A percentile compares a stretch with the other conserved stretches of the same genome.
phyloP scores from a whole-genome alignment of 176 grass and related monocot species.

The Pontederia crassipes region DNA sequence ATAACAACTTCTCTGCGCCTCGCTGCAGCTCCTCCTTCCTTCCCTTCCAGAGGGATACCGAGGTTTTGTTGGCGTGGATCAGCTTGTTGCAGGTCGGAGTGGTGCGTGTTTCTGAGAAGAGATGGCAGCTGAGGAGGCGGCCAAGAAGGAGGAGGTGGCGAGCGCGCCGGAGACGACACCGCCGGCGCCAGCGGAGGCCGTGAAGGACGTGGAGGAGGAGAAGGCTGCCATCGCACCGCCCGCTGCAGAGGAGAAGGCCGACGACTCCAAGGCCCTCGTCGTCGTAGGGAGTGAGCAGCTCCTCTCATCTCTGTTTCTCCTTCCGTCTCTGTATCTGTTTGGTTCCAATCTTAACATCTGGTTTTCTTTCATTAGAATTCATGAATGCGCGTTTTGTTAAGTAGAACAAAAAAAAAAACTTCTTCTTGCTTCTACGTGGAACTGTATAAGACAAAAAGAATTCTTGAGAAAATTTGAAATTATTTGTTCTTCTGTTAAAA shows the following conservation, averaged over 20 bases:
- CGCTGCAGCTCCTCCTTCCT: too few relatives aligned
- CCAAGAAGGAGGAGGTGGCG: slow-evolving; percentile 10
- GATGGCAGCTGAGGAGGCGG: slow-evolving; percentile 48
- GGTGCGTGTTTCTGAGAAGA: neutral
- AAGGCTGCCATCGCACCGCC: neutral
- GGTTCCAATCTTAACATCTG: neutral
- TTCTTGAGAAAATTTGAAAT: too few relatives aligned
- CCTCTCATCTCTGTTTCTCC: neutral
- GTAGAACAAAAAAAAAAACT: neutral
- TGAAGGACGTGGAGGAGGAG: slow-evolving; percentile 5
- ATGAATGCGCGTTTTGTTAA: too few relatives aligned
- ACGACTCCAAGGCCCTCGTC: slow-evolving; percentile 21
- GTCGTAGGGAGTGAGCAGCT: slow-evolving; percentile 25
- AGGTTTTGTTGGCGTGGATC: neutral
- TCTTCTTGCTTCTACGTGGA: neutral
- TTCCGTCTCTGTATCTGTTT: neutral
- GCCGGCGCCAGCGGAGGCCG: neutral
- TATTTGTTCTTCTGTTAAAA: too few relatives aligned
- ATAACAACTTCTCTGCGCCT: too few relatives aligned
- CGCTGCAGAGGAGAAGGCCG: neutral
- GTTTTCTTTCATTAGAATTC: neutral
- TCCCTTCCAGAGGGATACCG: too few relatives aligned
- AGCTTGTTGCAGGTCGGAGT: neutral
- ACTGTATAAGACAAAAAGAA: neutral
- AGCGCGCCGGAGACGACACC: slow-evolving; percentile 3